Evolutionary conservation across 495 filamentous ascomycete genomes (phyloP).

Genomic region (Recurvomyces mirabilis): DNA sequence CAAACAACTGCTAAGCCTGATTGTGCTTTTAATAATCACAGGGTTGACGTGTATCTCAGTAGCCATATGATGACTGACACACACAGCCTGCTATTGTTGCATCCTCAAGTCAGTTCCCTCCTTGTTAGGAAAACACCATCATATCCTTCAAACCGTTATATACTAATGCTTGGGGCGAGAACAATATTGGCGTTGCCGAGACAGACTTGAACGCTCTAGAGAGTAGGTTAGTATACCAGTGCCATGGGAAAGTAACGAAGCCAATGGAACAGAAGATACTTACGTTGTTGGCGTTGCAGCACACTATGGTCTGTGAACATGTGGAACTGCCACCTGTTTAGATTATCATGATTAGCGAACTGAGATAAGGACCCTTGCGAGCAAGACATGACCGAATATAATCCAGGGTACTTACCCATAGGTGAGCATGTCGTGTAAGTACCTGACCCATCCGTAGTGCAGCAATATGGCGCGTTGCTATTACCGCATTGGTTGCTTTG

Average conservation of each 20-base stretch:
- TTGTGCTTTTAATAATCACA: background rate
- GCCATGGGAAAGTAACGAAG: background rate
- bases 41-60: background rate
- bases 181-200: background rate
- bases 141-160: background rate
- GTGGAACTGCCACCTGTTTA: background rate
- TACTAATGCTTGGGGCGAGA: background rate
- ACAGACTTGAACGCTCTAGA: conserved; percentile 1
- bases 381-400: background rate
- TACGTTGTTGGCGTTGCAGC: conserved; percentile 1
- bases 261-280: conserved; percentile 1
- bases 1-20: background rate
- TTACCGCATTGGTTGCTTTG: conserved; percentile 1
- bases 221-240: background rate
- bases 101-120: background rate
- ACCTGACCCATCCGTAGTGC: conserved; percentile 1
- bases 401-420: conserved; percentile 1
- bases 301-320: conserved; percentile 1
- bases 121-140: background rate
- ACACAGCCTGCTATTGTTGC: background rate
- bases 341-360: background rate
- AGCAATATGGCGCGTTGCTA: conserved; percentile 1
- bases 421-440: background rate
- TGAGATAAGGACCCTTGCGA: background rate
- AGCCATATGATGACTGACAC: background rate